These are phyloP conservation scores for Dryas octopetala DNA, from an alignment of 306 rosid species.

Conservation along the genomic window DNA sequence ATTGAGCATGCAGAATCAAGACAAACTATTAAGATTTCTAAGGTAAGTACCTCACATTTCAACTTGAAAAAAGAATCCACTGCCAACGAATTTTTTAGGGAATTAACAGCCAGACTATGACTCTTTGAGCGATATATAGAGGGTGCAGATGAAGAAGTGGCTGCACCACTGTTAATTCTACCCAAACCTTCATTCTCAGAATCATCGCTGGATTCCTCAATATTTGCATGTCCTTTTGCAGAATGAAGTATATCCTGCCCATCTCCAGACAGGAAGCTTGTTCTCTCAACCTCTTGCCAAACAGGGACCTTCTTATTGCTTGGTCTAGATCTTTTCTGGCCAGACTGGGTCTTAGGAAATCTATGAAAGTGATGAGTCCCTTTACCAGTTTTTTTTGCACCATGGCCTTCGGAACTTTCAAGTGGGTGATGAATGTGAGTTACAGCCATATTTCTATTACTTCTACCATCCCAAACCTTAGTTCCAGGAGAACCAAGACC, in stretches of 20 bases:
- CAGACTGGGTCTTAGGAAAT: conserved; percentile 50
- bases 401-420: conserved; percentile 59
- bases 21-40: conserved; percentile 20
- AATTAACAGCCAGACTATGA: conserved; percentile 40
- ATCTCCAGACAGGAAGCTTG: conserved; percentile 92
- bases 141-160: conserved; percentile 77
- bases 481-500: conserved; percentile 96
- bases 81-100: conserved; percentile 57
- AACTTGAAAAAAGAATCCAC: conserved; percentile 77
- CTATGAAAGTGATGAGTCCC: conserved; percentile 49
- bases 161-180: conserved; percentile 81
- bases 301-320: conserved; percentile 46
- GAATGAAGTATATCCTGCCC: conserved; percentile 87
- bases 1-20: conserved; percentile 10
- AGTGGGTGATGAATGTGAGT: conserved; percentile 95
- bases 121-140: conserved; percentile 44
- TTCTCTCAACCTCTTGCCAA: conserved; percentile 96
- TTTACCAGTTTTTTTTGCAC: conserved; percentile 55
- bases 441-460: conserved; percentile 63
- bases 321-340: conserved; percentile 60
- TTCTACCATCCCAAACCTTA: conserved; percentile 94
- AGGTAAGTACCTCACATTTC: conserved; percentile 86
- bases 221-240: conserved; percentile 41
- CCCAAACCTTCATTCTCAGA: conserved; percentile 60
- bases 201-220: conserved; percentile 74